Evolutionary conservation across 2,329 filamentous ascomycete species (phyloP).

Genomic region (Cordyceps militaris): DNA sequence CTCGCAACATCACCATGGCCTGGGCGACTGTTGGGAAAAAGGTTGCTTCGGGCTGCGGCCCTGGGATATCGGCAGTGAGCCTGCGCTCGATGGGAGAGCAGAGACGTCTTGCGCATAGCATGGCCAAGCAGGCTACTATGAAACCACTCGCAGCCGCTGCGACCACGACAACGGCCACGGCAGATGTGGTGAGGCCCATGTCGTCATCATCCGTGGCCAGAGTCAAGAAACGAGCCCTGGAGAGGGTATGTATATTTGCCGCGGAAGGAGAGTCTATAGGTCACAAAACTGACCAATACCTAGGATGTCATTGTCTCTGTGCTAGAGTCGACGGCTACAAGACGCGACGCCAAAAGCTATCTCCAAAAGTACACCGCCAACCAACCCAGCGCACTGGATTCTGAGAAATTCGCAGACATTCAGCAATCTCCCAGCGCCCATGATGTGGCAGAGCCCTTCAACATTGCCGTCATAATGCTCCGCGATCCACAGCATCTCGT

Average conservation of each 20-base stretch:
- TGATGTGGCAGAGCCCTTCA: conserved; percentile 25
- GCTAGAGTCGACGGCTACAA: conserved; percentile 81
- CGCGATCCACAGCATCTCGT: conserved; percentile 65
- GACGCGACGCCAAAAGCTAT: conserved; percentile 86
- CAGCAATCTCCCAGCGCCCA: conserved; percentile 6
- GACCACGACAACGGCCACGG: conserved; percentile 1
- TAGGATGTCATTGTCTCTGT: conserved; percentile 83
- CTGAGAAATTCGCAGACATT: conserved; percentile 16
- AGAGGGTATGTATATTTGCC: conserved; percentile 22
- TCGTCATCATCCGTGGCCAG: conserved; percentile 25
- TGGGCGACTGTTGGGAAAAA: conserved; percentile 34
- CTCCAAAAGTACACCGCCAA: conserved; percentile 67
- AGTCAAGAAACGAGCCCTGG: conserved; percentile 26
- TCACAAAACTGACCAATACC: not conserved
- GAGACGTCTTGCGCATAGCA: conserved; percentile 6
- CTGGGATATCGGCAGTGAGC: conserved; percentile 14
- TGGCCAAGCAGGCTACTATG: not conserved
- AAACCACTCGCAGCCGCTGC: conserved; percentile 12
- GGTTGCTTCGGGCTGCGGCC: conserved; percentile 25
- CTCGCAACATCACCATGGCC: conserved; percentile 29
- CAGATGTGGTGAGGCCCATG: conserved; percentile 19
- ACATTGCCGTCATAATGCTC: conserved; percentile 83
- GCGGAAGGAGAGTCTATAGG: not conserved
- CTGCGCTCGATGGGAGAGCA: conserved; percentile 5
- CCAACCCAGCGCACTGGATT: conserved; percentile 20